phyloP scores from a whole-genome alignment of 2,329 filamentous ascomycete genomes.

The Aspergillus pseudotamarii region DNA sequence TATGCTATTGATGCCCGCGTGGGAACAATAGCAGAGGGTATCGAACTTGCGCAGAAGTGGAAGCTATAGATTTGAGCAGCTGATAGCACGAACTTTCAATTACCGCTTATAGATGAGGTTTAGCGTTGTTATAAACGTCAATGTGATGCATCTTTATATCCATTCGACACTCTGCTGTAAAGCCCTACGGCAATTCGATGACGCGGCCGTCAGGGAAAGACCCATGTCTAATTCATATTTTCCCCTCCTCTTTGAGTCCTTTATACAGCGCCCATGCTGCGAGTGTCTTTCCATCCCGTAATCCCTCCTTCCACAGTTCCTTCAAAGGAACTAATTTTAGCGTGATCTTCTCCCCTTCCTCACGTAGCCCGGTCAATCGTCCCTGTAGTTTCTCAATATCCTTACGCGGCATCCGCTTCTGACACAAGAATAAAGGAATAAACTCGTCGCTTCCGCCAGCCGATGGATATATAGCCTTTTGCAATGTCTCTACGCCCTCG shows the following conservation, averaged over 20 bases:
- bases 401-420: slow-evolving; percentile 53
- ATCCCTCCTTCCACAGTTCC: slow-evolving; percentile 57
- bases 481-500: slow-evolving; percentile 41
- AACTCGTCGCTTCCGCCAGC: slow-evolving; percentile 63
- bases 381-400: slow-evolving; percentile 56
- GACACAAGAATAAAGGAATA: slow-evolving; percentile 58
- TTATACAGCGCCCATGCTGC: slow-evolving; percentile 59
- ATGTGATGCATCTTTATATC: not conserved
- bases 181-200: not conserved
- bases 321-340: slow-evolving; percentile 57
- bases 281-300: slow-evolving; percentile 59
- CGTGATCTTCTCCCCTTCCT: slow-evolving; percentile 62
- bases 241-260: slow-evolving; percentile 52
- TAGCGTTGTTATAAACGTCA: slow-evolving; percentile 1
- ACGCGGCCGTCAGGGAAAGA: not conserved
- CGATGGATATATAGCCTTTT: slow-evolving; percentile 56
- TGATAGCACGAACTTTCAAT: not conserved
- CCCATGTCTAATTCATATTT: slow-evolving; percentile 31
- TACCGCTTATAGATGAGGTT: not conserved
- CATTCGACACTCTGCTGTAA: not conserved
- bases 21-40: slow-evolving; percentile 75
- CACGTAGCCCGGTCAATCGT: slow-evolving; percentile 56
- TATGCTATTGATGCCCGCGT: slow-evolving; percentile 80
- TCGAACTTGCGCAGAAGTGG: slow-evolving; percentile 67
- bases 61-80: slow-evolving; percentile 18